Conservation (phyloP, 78 protist genomes). For the Planoprotostelium fungivorum region DNA sequence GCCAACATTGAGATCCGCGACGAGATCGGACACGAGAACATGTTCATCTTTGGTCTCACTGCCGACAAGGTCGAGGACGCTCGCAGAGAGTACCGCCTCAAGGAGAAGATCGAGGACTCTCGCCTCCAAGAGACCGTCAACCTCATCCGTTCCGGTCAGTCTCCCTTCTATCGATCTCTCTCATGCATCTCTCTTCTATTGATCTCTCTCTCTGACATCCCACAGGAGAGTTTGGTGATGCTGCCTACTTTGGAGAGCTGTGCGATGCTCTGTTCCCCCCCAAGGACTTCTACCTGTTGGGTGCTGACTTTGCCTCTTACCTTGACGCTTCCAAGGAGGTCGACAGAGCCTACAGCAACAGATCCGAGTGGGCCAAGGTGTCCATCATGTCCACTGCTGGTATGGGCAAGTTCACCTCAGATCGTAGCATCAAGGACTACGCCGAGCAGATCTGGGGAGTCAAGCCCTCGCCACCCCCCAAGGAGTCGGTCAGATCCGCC, state of each 20-base stretch:
- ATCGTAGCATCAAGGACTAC: slow-evolving; percentile 91
- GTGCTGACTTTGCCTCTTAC: slow-evolving; percentile 73
- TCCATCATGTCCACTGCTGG: slow-evolving; percentile 52
- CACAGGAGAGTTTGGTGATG: slow-evolving; percentile 70
- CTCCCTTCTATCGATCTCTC: no score
- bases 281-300: slow-evolving; percentile 72
- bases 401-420: slow-evolving; percentile 84
- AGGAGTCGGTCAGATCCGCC: not conserved
- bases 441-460: slow-evolving; percentile 90
- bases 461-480: slow-evolving; percentile 22
- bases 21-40: slow-evolving; percentile 77
- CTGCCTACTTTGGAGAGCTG: slow-evolving; percentile 28
- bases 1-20: slow-evolving; percentile 91
- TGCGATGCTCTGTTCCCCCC: slow-evolving; percentile 39
- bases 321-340: slow-evolving; percentile 56
- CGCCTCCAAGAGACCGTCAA: slow-evolving; percentile 57
- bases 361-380: slow-evolving; percentile 41
- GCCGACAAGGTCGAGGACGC: slow-evolving; percentile 42
- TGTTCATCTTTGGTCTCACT: slow-evolving; percentile 78
- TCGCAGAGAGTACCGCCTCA: slow-evolving; percentile 34
- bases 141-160: slow-evolving; percentile 58
- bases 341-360: slow-evolving; percentile 39
- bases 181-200: no score
- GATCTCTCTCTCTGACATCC: no score
- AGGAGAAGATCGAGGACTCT: slow-evolving; percentile 48